Evolutionary conservation across 495 filamentous ascomycete genomes (phyloP), one percentile per base, ranked within the genome.

Genomic region (Penicillium silybi): DNA sequence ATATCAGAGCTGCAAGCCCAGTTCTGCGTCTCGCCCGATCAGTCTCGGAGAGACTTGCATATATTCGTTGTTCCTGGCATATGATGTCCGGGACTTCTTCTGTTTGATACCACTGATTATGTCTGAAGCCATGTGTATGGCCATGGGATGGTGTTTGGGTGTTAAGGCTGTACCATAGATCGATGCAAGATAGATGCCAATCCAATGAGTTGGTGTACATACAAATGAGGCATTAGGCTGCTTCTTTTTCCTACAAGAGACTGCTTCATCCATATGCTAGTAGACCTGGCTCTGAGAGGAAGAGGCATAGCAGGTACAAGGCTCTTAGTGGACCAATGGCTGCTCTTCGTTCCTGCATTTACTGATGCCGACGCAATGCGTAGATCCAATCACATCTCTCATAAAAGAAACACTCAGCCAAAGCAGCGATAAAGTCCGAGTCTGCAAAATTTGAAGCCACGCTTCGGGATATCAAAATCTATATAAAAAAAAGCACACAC

Each of bases 71-170:
- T 25, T 19, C 17, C 18, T 46, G 29, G 29, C 29, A 46, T 13
- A 3, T n/a, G 34, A 27, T 16, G 18, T 20, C 3, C 7, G 11
- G 22, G 27, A 8, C 46, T 39, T 40, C 40, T 17, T 38, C 22
- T 29, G 46, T 37, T 48, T 19, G 35, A 48, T 48, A 48, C 46
- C 46, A 48, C 22, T 48, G 46, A 25, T 48, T 48, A 6, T 11
- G 11, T 40, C 40, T 15, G 22, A 4, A 6, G 20, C 32, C 20
- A 35, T 34, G 34, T 17, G 17, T 26, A 7, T 39, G 22, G n/a
- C 20, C 35, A 19, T 18, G 19, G 1, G 1, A 3, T 10, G 29
- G 29, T 6, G 20, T 40, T 18, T 40, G n/a, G 16, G 13, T 13
- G 5, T 25, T 40, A 17, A 34, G 32, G 19, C 17, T 48, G 35